Base-by-base conservation (phyloP, 176 grass and related monocot genomes). In the Oryza nivara region DNA sequence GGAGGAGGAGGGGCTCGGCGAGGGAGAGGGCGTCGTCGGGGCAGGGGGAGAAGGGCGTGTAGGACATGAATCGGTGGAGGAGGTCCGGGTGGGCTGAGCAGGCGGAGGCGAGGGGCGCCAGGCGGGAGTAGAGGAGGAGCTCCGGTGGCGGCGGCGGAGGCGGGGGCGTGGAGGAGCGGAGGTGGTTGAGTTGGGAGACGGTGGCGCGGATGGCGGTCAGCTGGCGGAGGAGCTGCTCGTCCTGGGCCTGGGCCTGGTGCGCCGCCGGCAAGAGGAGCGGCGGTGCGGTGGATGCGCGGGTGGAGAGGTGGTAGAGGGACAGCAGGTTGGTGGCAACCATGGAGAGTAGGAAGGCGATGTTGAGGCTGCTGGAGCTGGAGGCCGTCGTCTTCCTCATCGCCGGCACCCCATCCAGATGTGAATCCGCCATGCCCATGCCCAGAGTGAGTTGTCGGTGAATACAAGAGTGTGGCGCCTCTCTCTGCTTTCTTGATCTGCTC, bases 291-390 rank as follows among this genome's bases (percentile, higher is more conserved):
- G 82, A 70, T 44, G 81, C 40, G 52, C 82, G 83, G 88, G 79
- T 87, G 87, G 92, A 94, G 84, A 97, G 95, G 84, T 94, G 90
- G 95, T 97, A 97, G 38, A 97, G 85, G 73, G 95, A 94, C 71
- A 97, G 86, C 77, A 94, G 85, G 76, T 97, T 97, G 86, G 92
- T 95, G 84, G 92, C 89, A n/a, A 97, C 87, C 91, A 97, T 94
- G 75, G 90, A 92, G 9, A 97, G 68, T 7, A 97, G 83, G 63
- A 95, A 89, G 49, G 95, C 47, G 11, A 88, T 90, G 7, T 70
- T 90, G 82, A 88, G 73, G 51, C 14, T 52, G 3, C 20, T 46
- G 45, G 56, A 89, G 70, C 40, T 81, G 23, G 85, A 82, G 75
- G 2, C 79, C 82, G 32, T 67, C 85, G 77, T 67, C 66, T 13